These are phyloP conservation scores for Populus deltoides DNA, from an alignment of 345 rosid genomes.

Conservation along the genomic window DNA sequence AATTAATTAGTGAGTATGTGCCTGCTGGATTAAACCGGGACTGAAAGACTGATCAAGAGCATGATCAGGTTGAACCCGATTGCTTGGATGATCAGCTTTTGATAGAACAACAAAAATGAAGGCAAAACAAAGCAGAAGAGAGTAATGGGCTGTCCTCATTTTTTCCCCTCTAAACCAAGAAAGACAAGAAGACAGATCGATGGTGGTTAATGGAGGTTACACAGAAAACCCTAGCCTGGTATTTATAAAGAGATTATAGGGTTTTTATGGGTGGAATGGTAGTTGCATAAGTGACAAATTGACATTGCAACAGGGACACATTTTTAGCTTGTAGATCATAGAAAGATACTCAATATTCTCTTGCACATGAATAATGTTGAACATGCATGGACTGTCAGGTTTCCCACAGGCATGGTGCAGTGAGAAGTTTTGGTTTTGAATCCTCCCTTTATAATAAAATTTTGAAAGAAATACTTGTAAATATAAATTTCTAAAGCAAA, in stretches of 20 bases:
- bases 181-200: neutral
- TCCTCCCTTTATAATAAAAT: too few species aligned
- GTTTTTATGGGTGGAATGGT: neutral
- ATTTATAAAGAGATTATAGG: neutral
- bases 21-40: slow-evolving; percentile 56
- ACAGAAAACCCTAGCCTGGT: neutral
- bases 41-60: slow-evolving; percentile 39
- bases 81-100: slow-evolving; percentile 20
- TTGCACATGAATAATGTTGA: neutral
- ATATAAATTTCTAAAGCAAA: too few species aligned
- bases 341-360: too few species aligned
- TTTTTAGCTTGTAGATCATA: too few species aligned
- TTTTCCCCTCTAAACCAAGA: neutral
- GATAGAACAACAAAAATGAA: slow-evolving; percentile 14
- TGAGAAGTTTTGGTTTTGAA: too few species aligned
- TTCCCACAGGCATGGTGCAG: neutral
- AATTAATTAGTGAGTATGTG: neutral
- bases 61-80: slow-evolving; percentile 36
- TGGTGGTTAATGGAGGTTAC: too few species aligned
- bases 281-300: neutral
- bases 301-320: too few species aligned
- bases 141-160: slow-evolving; percentile 20
- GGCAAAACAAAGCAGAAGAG: slow-evolving; percentile 24
- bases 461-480: too few species aligned
- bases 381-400: neutral